Evolutionary conservation across 1,284 basidiomycete genomes (phyloP).

Genomic region (Leccinum fallax): DNA sequence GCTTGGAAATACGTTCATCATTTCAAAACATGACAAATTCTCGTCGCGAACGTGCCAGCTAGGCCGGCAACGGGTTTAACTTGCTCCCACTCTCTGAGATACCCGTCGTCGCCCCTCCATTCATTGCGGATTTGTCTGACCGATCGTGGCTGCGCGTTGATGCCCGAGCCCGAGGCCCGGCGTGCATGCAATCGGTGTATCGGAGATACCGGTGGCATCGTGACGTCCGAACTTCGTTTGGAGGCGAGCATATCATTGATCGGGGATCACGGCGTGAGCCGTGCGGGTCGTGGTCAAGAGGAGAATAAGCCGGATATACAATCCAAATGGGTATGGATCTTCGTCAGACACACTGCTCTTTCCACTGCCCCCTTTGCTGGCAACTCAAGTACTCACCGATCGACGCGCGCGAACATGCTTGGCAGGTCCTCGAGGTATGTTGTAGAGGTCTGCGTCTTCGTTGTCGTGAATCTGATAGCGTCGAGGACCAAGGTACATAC

Average conservation of each 20-base stretch:
- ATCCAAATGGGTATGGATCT: not conserved
- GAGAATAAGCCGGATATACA: not conserved
- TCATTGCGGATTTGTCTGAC: slow-evolving; percentile 61
- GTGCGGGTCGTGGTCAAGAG: slow-evolving; percentile 2
- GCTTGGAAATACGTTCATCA: not conserved
- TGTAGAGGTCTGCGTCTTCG: slow-evolving; percentile 63
- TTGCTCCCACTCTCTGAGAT: slow-evolving; percentile 54
- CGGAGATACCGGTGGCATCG: not conserved
- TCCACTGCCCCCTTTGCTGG: not conserved
- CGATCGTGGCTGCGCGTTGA: slow-evolving; percentile 68
- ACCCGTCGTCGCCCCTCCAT: slow-evolving; percentile 59
- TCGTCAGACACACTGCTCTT: slow-evolving; percentile 5
- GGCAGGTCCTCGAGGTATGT: slow-evolving; percentile 60
- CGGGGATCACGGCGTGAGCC: not conserved
- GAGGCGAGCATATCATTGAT: not conserved
- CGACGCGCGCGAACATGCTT: slow-evolving; percentile 52
- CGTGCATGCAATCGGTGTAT: not conserved
- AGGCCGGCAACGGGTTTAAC: not conserved
- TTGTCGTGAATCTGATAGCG: slow-evolving; percentile 63
- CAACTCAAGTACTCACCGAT: slow-evolving; percentile 38
- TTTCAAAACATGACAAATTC: slow-evolving; percentile 1
- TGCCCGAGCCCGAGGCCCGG: slow-evolving; percentile 52
- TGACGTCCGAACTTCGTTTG: not conserved
- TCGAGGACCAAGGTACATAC: not conserved
- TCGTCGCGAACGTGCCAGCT: not conserved